Evolutionary conservation across 208 protist genomes (phyloP), one percentile per base, ranked within the genome.

Genomic region (Trypanosoma cruzi): DNA sequence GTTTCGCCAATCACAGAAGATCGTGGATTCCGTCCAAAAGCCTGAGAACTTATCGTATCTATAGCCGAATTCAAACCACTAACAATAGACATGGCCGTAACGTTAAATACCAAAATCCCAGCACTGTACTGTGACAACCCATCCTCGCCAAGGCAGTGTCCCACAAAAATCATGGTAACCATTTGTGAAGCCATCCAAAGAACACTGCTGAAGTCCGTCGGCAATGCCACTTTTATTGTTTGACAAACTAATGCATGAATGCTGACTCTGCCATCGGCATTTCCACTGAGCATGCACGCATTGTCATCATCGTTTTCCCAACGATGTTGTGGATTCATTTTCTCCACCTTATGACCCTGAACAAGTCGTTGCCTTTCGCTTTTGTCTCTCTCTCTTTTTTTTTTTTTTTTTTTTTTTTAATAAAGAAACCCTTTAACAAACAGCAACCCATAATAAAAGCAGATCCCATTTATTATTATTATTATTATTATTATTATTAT

Each of bases 21-120:
- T 26, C 73, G 77, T 16, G 72, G 68, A 56, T 89, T 71, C 2
- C 71, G 68, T 32, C 87, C 87, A 58, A 77, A 90, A 18, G 87
- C 84, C 58, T 93, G 87, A n/a, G 87, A 88, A 34, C 80, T 79
- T 26, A 90, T 76, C 6, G 87, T 90, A 74, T 93, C 84, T 48
- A 93, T 88, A 29, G 87, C 84, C 5, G 82, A 75, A 52, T 78
- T 80, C 53, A 89, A 82, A 24, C 84, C 84, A 58, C 74, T 76
- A 26, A 85, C 64, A 54, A 94, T 71, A 46, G 80, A 89, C 62
- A 89, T 85, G 24, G 80, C 85, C 22, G 66, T 75, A 49, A 88
- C 75, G 74, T 94, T 88, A 74, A 90, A 89, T n/a, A 90, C 64
- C 54, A 85, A 66, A 67, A 94, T 67, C 22, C 70, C 80, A 26